These are phyloP conservation scores for Coleophoma crateriformis DNA, from an alignment of 2,329 filamentous ascomycete genomes.

Conservation along the genomic window DNA sequence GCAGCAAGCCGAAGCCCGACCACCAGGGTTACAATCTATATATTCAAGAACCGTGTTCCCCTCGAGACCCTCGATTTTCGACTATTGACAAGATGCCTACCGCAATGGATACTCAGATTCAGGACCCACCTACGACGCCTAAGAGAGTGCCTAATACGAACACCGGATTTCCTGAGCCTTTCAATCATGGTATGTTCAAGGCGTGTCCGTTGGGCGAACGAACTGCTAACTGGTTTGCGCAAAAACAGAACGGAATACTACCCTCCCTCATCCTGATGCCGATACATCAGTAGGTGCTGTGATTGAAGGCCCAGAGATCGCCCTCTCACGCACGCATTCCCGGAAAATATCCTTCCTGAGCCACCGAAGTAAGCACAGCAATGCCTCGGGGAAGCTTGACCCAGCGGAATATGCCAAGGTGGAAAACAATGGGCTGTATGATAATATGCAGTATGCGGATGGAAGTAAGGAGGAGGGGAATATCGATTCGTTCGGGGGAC, in stretches of 20 bases:
- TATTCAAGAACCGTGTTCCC: neutral
- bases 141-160: constrained; percentile 28
- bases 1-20: too few relatives aligned
- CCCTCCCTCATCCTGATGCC: constrained; percentile 56
- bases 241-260: constrained; percentile 47
- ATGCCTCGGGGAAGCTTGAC: constrained; percentile 3
- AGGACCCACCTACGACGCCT: neutral
- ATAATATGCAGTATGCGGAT: constrained; percentile 16
- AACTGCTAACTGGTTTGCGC: too few relatives aligned
- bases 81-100: neutral
- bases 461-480: constrained; percentile 9
- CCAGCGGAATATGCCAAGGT: constrained; percentile 1
- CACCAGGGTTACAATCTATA: neutral
- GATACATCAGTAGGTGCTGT: constrained; percentile 50
- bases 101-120: neutral
- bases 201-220: neutral
- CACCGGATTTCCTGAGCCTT: constrained; percentile 27
- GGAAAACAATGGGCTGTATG: constrained; percentile 9
- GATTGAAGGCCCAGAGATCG: constrained; percentile 49
- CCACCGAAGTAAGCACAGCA: constrained; percentile 8
- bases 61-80: neutral
- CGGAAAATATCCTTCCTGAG: constrained; percentile 11
- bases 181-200: constrained; percentile 15
- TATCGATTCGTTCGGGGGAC: constrained; percentile 1
- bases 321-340: constrained; percentile 26